Evolutionary conservation across 768 basidiomycete species (phyloP).

Genomic region (Mycena epipterygia): DNA sequence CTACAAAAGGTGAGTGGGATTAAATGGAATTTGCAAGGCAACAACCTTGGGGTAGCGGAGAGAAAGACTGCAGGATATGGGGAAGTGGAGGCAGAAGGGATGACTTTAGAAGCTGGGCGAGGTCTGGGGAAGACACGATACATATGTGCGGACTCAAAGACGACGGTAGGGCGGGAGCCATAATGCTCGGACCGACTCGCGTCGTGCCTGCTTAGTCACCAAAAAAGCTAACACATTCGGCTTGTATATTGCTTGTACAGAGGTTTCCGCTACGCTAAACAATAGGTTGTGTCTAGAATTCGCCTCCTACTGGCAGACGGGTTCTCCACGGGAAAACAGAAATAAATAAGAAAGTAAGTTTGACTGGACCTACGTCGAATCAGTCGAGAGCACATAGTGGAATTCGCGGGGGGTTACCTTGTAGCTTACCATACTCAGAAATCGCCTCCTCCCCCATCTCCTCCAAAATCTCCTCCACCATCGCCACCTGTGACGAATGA

Average conservation of each 20-base stretch:
- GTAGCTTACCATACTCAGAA: too few relatives aligned
- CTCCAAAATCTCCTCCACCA: slow-evolving; percentile 44
- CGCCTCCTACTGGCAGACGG: too few relatives aligned
- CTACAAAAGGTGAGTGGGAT: slow-evolving; percentile 52
- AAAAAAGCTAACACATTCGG: slow-evolving; percentile 1
- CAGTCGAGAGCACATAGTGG: too few relatives aligned
- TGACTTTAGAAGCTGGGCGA: slow-evolving; percentile 68
- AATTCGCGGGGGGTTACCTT: too few relatives aligned
- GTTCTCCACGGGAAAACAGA: too few relatives aligned
- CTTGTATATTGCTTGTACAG: too few relatives aligned
- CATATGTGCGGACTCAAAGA: slow-evolving; percentile 90
- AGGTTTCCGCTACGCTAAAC: too few relatives aligned
- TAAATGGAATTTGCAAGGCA: slow-evolving; percentile 11
- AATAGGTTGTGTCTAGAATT: too few relatives aligned
- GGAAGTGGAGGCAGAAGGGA: slow-evolving; percentile 78
- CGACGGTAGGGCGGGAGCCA: slow-evolving; percentile 71
- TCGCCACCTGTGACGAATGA: slow-evolving; percentile 36
- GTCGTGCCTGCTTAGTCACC: background rate
- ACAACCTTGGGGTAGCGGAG: slow-evolving; percentile 84
- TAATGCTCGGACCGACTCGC: slow-evolving; percentile 33
- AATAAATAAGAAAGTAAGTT: too few relatives aligned
- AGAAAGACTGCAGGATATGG: slow-evolving; percentile 86
- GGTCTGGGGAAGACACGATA: slow-evolving; percentile 78
- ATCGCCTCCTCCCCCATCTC: background rate
- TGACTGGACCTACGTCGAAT: too few relatives aligned